Base-by-base conservation (phyloP, 148 eudicot genomes). In the Silene conica region DNA sequence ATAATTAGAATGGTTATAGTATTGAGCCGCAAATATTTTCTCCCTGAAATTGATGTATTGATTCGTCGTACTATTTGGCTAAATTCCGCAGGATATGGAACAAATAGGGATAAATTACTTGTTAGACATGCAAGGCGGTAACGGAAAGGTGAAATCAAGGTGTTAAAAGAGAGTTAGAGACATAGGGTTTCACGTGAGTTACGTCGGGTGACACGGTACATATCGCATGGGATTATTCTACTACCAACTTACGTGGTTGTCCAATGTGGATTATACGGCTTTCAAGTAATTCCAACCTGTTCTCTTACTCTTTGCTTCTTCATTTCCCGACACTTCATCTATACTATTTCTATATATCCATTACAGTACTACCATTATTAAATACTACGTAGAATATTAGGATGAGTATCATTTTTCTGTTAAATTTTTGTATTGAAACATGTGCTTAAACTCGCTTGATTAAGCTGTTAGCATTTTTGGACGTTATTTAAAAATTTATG, bases 251-350 rank as follows among this genome's bases (percentile, higher is more conserved):
- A 69, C 73, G 73, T 58, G 46, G 19, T 48, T 11, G 7, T 56
- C 66, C 48, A 65, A 57, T 45, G 41, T 78, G 59, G 43, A 45
- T 71, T 20, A 31, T 31, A 67, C 63, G 26, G 6, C 46, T 59
- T n/a, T 50, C 73, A 26, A 56, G 63, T 43, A 50, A 26, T 7
- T 16, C 14, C 72, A 22, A 57, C 58, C 73, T 59, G 78, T 48
- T 43, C n/a, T 56, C 3, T 9, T 56, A 3, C 5, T 25, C 1
- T 66, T 73, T 18, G 68, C 52, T 61, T 22, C 77, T 57, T 73
- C 52, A 66, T 58, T 67, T 78, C 71, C 77, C 81, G 72, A 78
- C 77, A 78, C 67, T 26, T 50, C 15, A 67, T 26, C 67, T 28
- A 67, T 76, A 67, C 14, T 4, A 67, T 19, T 4, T 58, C 68